phyloP scores from a whole-genome alignment of 106 monocot genomes.

The Dendrobium huoshanense region DNA sequence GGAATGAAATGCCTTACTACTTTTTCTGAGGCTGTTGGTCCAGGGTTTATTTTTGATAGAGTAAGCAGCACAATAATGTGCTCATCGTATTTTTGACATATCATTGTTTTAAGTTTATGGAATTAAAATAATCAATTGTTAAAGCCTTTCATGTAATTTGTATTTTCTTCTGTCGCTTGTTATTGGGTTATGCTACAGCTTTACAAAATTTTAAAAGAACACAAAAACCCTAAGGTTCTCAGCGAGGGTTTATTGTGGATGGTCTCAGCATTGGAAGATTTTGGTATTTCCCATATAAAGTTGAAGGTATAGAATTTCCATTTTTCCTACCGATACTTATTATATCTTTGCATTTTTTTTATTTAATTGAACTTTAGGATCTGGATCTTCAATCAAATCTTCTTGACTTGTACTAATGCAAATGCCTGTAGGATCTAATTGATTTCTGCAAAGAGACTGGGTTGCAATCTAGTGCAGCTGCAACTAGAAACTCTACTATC shows the following conservation, averaged over 20 bases:
- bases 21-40: slow-evolving; percentile 95
- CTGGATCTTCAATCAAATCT: background rate
- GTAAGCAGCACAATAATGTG: slow-evolving; percentile 27
- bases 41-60: slow-evolving; percentile 91
- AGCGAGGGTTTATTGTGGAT: slow-evolving; percentile 98
- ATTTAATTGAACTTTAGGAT: background rate
- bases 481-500: slow-evolving; percentile 91
- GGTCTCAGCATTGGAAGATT: slow-evolving; percentile 96
- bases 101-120: background rate
- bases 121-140: background rate
- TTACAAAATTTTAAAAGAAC: slow-evolving; percentile 98
- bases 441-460: slow-evolving; percentile 98
- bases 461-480: slow-evolving; percentile 89
- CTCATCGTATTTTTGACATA: background rate
- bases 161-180: background rate
- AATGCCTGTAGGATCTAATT: slow-evolving; percentile 71
- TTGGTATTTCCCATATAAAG: slow-evolving; percentile 87
- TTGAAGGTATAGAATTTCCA: slow-evolving; percentile 55
- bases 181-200: slow-evolving; percentile 35
- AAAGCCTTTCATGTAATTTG: background rate
- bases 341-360: background rate
- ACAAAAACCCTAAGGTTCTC: slow-evolving; percentile 97
- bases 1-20: slow-evolving; percentile 99
- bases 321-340: background rate
- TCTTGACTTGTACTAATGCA: background rate